phyloP scores from a whole-genome alignment of 2,329 filamentous ascomycete genomes.

The Venturia effusa region DNA sequence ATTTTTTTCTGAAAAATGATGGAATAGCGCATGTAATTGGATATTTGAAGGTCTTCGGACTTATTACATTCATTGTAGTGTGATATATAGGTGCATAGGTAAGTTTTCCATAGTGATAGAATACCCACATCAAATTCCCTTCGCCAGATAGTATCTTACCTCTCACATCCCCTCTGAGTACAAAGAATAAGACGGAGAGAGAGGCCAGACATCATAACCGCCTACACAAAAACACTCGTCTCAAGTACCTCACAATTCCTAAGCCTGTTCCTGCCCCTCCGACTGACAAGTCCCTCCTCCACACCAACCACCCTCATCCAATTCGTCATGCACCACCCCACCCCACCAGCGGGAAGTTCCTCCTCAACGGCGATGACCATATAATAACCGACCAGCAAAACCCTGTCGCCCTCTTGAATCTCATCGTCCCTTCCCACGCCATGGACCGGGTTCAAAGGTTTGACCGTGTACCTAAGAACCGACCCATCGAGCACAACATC shows the following conservation, averaged over 20 bases:
- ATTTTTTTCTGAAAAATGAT: too few relatives aligned
- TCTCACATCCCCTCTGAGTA: too few relatives aligned
- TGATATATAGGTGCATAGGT: too few relatives aligned
- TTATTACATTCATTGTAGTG: too few relatives aligned
- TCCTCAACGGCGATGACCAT: constrained; percentile 12
- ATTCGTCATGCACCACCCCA: background rate
- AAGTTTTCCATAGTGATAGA: too few relatives aligned
- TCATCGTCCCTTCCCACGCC: constrained; percentile 12
- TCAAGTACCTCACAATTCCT: background rate
- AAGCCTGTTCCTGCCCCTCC: background rate
- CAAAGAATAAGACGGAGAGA: too few relatives aligned
- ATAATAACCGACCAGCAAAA: constrained; percentile 13
- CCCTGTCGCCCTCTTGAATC: constrained; percentile 11
- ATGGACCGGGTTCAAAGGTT: constrained; percentile 12
- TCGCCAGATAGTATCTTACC: too few relatives aligned
- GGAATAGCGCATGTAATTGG: too few relatives aligned
- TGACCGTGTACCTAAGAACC: constrained; percentile 8
- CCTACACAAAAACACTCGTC: background rate
- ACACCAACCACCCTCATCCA: background rate
- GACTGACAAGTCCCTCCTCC: background rate
- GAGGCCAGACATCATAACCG: too few relatives aligned
- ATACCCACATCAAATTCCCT: too few relatives aligned
- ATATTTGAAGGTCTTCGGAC: too few relatives aligned
- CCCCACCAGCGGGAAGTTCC: background rate
- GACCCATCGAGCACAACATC: background rate